Evolutionary conservation across 2,329 filamentous ascomycete genomes (phyloP), one percentile per base, ranked within the genome.

Genomic region (Penicillium glabrum): DNA sequence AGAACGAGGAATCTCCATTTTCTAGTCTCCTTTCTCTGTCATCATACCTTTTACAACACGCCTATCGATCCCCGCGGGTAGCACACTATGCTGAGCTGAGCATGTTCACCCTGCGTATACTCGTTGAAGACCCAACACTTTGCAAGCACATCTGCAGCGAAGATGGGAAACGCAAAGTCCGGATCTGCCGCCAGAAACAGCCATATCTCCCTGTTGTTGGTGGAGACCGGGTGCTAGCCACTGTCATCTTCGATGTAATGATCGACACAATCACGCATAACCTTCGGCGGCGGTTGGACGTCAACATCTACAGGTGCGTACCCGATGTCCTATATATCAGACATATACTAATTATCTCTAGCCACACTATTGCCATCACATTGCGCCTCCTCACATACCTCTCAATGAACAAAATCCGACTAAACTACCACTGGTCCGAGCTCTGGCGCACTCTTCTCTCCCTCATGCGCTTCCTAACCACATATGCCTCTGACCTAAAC

Each of bases 251-350:
- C 49, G 95, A 99, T 70, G 86, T 91, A 23, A 88, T 96, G 81
- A 83, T 96, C 33, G 93, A 98, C 71, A 91, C 89, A 5, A 88
- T 98, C 65, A 96, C 93, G 67, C 95, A 99, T 76, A 99, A 99
- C 70, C 82, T 99, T 27, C 87, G 91, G 29, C 87, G 90, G 47
- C 86, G 90, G 37, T 83, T 99, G 3, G 93, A 98, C 71, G 86
- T 93, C 14, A 86, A 89, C 35, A 83, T 98, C 33, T 97, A 97
- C 70, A 89, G 86, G 79, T 83, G 68, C 62, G 68, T 23, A 23
- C n/a, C 26, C 8, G 23, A 24, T 11, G 23, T 31, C 9, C 14
- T 6, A 33, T 5, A 11, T 37, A 24, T n/a, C 33, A 10, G 51
- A 33, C 46, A 3, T 35, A 55, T 41, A 53, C 47, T 50, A 47